Conservation (phyloP, 169 alveolate species). For the Plasmodium inui region DNA sequence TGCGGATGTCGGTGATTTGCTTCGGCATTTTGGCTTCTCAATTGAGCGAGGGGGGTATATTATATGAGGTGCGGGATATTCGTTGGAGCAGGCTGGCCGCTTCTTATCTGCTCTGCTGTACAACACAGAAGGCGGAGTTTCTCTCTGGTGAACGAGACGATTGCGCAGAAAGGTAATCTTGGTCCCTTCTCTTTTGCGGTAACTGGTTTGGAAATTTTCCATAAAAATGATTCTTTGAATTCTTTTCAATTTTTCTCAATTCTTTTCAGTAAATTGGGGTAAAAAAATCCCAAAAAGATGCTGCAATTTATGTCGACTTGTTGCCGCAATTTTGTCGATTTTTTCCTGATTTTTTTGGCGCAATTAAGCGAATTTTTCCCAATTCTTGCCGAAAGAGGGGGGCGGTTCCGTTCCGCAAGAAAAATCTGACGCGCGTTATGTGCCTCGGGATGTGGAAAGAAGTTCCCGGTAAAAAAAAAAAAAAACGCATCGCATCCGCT, state of each 20-base stretch:
- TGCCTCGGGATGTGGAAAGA: not conserved
- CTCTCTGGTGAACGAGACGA: not conserved
- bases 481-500: not conserved
- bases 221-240: not conserved
- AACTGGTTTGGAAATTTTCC: not conserved
- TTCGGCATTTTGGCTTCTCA: constrained; percentile 83
- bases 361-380: not conserved
- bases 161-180: not conserved
- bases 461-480: not conserved
- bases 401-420: not conserved
- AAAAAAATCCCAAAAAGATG: not conserved
- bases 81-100: not conserved
- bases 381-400: not conserved
- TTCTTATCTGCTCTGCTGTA: not conserved
- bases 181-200: not conserved
- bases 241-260: not conserved
- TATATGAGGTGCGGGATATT: not conserved
- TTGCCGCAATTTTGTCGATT: not conserved
- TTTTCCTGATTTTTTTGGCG: too few relatives aligned
- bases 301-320: not conserved
- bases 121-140: not conserved
- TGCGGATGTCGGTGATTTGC: constrained; percentile 87
- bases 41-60: not conserved
- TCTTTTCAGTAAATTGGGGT: not conserved
- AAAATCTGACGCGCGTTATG: not conserved